Conservation (phyloP, 1,284 basidiomycete species). For the Gymnopus androsaceus region DNA sequence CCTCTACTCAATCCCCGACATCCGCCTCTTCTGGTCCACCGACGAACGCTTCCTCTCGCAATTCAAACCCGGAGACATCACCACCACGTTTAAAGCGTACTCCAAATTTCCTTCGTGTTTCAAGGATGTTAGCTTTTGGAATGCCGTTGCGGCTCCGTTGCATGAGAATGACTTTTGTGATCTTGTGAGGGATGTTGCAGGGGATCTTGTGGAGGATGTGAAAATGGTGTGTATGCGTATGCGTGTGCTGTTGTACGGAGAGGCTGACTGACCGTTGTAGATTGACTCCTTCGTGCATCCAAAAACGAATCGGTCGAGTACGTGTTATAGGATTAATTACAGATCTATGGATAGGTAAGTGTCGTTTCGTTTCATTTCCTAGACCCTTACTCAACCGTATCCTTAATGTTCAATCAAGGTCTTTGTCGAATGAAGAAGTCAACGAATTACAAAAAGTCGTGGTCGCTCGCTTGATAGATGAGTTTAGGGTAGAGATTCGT, state of each 20-base stretch:
- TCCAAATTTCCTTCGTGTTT: conserved; percentile 88
- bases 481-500: conserved; percentile 81
- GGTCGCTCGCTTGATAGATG: conserved; percentile 50
- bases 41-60: conserved; percentile 90
- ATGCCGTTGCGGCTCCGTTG: conserved; percentile 51
- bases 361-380: background rate
- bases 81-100: conserved; percentile 80
- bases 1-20: conserved; percentile 95
- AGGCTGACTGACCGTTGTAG: conserved; percentile 41
- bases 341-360: conserved; percentile 92
- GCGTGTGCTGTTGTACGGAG: background rate
- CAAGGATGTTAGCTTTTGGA: conserved; percentile 94
- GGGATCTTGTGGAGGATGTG: conserved; percentile 91
- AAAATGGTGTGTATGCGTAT: conserved; percentile 58
- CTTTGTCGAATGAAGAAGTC: conserved; percentile 88
- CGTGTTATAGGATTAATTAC: conserved; percentile 93
- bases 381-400: conserved; percentile 7
- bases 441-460: conserved; percentile 75
- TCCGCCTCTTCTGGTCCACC: conserved; percentile 97
- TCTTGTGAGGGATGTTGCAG: conserved; percentile 88
- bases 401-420: too few species aligned
- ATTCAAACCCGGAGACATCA: conserved; percentile 78
- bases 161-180: conserved; percentile 99
- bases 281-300: conserved; percentile 94
- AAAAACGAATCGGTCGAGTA: conserved; percentile 78